Base-by-base conservation (phyloP, 2,329 filamentous ascomycete genomes). In the Epichloe amarillans region DNA sequence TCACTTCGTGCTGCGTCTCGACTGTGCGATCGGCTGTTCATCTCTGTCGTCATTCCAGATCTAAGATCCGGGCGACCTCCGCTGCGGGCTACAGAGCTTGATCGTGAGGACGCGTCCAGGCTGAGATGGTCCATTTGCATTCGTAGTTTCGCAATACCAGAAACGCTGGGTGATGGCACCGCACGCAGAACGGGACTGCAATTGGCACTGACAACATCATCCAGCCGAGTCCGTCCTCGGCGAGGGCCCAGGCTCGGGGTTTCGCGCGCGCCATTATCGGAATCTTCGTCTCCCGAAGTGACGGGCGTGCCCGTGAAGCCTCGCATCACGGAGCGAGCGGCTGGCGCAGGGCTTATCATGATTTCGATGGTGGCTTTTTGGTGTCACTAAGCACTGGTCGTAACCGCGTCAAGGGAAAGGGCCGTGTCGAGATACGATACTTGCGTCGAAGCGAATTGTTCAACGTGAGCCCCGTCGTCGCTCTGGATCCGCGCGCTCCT, bases 71-170 rank as follows among this genome's bases (percentile, higher is more conserved):
- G 58, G 19, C 57, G 60, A 59, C 73, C 77, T 60, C 72, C 74
- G 58, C 67, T 75, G 56, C 71, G 77, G 19, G 76, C 75, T 60
- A 77, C 70, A 36, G 77, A 81, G 57, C 72, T 77, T 46, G 73
- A 73, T 44, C 76, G 76, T 3, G 80, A 75, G 44, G 67, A 68
- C 19, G 61, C 68, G 54, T 81, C 77, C 14, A 95, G 72, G 60
- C 78, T 86, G 50, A 96, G 71, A 2, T 83, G 80, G 54, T 95
- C 89, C 52, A 95, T 75, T 62, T 93, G 84, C 64, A 84, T 74
- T 63, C 88, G 88, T 61, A 96, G 72, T 59, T 84, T 86, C 61
- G 87, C 86, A 59, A 96, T 89, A 46, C 88, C 89, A 53, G 84
- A 83, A 33, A 82, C 61, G 46, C 70, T 73, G 11, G 77, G 76